Percentiles rank a stretch among this genome's conserved stretches.
Evolutionary conservation across 2,329 filamentous ascomycete species (phyloP).

Genomic region (Talaromyces amestolkiae): DNA sequence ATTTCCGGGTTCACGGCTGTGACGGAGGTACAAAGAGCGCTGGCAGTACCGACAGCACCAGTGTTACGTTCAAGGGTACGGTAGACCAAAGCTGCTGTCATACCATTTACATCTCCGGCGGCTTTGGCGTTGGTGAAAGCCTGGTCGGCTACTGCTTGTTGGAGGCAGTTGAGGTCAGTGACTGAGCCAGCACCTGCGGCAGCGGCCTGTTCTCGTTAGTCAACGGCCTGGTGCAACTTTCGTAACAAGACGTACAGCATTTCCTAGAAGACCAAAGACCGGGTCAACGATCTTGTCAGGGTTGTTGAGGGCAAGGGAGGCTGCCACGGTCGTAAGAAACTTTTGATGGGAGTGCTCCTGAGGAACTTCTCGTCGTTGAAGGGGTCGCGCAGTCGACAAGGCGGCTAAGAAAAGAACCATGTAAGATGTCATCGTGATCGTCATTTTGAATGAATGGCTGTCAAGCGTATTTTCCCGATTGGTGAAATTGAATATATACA

Average conservation of each 20-base stretch:
- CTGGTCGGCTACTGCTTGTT: constrained; percentile 58
- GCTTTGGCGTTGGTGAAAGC: constrained; percentile 61
- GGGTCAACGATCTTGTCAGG: constrained; percentile 50
- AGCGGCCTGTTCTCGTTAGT: constrained; percentile 40
- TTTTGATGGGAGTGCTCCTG: constrained; percentile 58
- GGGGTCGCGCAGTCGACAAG: constrained; percentile 6
- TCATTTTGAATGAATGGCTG: not conserved
- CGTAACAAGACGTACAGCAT: constrained; percentile 22
- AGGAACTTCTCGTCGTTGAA: constrained; percentile 51
- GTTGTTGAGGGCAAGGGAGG: constrained; percentile 47
- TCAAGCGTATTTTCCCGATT: not conserved
- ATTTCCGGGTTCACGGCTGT: constrained; percentile 64
- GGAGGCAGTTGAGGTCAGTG: constrained; percentile 57
- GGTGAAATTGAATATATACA: not conserved
- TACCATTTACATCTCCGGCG: constrained; percentile 51
- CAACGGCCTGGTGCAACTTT: too few relatives aligned
- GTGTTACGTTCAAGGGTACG: constrained; percentile 62
- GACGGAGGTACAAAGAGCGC: constrained; percentile 56
- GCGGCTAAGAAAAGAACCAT: constrained; percentile 10
- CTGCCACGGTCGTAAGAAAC: constrained; percentile 48
- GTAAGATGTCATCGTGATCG: not conserved
- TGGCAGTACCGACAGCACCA: constrained; percentile 55
- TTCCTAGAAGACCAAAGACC: constrained; percentile 55
- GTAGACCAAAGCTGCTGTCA: constrained; percentile 56
- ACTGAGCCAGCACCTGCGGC: constrained; percentile 50